Percentiles rank a stretch among this genome's conserved stretches.
These are phyloP conservation scores for Colletotrichum sp. DNA, from an alignment of 2,329 filamentous ascomycete species.

Conservation along the genomic window DNA sequence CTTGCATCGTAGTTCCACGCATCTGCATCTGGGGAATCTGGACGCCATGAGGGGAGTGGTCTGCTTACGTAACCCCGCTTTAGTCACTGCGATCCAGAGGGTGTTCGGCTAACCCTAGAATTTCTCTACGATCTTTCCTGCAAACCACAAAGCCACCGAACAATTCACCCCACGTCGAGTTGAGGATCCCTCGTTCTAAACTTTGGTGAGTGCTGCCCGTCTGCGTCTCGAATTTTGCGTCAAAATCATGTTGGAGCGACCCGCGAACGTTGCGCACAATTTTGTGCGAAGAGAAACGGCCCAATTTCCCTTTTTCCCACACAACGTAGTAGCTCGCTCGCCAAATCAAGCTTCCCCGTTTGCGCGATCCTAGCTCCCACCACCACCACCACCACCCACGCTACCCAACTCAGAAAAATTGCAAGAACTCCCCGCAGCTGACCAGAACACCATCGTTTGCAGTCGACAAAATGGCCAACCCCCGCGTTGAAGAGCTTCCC, in stretches of 20 bases:
- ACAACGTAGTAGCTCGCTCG: slow-evolving; percentile 1
- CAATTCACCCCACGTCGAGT: slow-evolving; percentile 5
- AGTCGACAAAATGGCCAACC: slow-evolving; percentile 83
- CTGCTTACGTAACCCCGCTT: slow-evolving; percentile 45
- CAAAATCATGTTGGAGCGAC: not conserved
- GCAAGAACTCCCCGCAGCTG: slow-evolving; percentile 5
- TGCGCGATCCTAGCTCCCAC: slow-evolving; percentile 22
- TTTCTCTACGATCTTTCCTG: slow-evolving; percentile 40
- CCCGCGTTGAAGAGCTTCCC: slow-evolving; percentile 95
- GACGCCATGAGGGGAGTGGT: not conserved
- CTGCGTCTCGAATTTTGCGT: not conserved
- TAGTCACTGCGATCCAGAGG: slow-evolving; percentile 34
- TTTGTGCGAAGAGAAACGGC: slow-evolving; percentile 10
- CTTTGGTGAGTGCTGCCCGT: slow-evolving; percentile 37
- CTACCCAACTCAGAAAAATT: not conserved
- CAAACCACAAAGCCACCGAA: slow-evolving; percentile 21
- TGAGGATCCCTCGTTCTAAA: slow-evolving; percentile 34
- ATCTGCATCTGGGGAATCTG: slow-evolving; percentile 1
- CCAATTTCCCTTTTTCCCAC: slow-evolving; percentile 9
- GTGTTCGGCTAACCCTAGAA: slow-evolving; percentile 50
- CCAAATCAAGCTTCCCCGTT: slow-evolving; percentile 12
- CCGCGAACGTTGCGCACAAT: not conserved
- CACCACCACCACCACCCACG: slow-evolving; percentile 3
- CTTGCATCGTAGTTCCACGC: not conserved
- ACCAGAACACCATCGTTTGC: not conserved